A percentile compares a stretch with the other conserved stretches of the same genome.
phyloP scores from a whole-genome alignment of 2,329 filamentous ascomycete genomes.

The Claviceps humidiphila region DNA sequence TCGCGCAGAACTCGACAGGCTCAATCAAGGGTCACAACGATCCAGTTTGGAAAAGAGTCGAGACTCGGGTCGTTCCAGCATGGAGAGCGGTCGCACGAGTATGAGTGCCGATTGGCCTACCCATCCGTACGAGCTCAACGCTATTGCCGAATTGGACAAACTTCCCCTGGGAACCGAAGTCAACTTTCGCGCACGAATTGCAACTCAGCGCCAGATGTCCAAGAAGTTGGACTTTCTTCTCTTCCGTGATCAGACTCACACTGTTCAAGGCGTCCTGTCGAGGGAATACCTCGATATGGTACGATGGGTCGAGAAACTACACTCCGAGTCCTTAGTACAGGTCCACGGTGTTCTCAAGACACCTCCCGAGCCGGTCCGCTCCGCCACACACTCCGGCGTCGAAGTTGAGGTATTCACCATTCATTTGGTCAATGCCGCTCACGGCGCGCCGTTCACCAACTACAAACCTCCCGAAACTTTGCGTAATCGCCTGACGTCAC shows the following conservation, averaged over 20 bases:
- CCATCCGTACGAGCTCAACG: conserved; percentile 26
- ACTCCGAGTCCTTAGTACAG: conserved; percentile 64
- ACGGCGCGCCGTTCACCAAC: conserved; percentile 37
- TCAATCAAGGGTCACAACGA: conserved; percentile 9
- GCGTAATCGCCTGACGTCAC: conserved; percentile 61
- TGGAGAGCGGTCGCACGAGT: conserved; percentile 24
- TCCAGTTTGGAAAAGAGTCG: conserved; percentile 15
- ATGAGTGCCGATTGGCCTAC: conserved; percentile 25
- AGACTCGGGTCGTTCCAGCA: conserved; percentile 12
- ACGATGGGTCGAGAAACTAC: conserved; percentile 75
- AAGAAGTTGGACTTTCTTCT: conserved; percentile 74
- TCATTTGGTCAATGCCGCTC: conserved; percentile 36
- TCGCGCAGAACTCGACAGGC: conserved; percentile 9
- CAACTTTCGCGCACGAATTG: conserved; percentile 28
- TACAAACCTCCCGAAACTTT: conserved; percentile 51
- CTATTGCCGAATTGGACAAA: conserved; percentile 23
- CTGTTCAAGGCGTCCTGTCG: conserved; percentile 68
- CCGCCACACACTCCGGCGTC: conserved; percentile 60
- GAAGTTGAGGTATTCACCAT: conserved; percentile 56
- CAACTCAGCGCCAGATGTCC: conserved; percentile 66
- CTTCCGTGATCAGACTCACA: conserved; percentile 70
- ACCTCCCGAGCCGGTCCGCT: conserved; percentile 61
- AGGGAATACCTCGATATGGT: conserved; percentile 54
- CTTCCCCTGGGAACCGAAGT: conserved; percentile 26
- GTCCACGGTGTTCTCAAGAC: conserved; percentile 61